Evolutionary conservation across 768 basidiomycete species (phyloP).

Genomic region (Lentinula sp.): DNA sequence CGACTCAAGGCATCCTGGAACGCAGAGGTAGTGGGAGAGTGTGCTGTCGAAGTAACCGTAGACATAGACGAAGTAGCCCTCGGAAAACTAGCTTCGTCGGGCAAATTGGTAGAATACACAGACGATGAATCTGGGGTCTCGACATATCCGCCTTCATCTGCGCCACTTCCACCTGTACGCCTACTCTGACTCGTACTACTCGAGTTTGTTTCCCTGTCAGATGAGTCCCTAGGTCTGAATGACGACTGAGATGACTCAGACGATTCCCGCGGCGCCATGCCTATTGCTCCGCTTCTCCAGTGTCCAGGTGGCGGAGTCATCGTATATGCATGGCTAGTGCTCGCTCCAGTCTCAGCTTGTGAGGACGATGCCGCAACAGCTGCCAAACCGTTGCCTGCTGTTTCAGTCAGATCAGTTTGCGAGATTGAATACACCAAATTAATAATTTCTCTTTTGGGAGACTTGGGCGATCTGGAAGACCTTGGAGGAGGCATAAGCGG

Average conservation of each 20-base stretch:
- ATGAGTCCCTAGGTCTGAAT: neutral
- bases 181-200: slow-evolving; percentile 11
- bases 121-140: neutral
- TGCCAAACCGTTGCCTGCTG: neutral
- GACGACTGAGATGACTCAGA: neutral
- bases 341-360: neutral
- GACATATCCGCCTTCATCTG: neutral
- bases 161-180: slow-evolving; percentile 10
- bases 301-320: slow-evolving; percentile 40
- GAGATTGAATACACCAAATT: slow-evolving; percentile 50
- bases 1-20: slow-evolving; percentile 55
- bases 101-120: slow-evolving; percentile 5
- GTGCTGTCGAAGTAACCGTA: slow-evolving; percentile 17
- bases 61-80: slow-evolving; percentile 50
- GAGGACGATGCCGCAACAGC: neutral
- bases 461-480: slow-evolving; percentile 8
- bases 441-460: slow-evolving; percentile 26
- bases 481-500: slow-evolving; percentile 67
- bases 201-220: slow-evolving; percentile 12
- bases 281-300: neutral
- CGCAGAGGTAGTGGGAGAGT: slow-evolving; percentile 76
- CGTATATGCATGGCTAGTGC: slow-evolving; percentile 16
- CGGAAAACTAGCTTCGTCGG: slow-evolving; percentile 23
- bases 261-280: neutral
- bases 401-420: slow-evolving; percentile 38